Base-by-base conservation (phyloP, 305 asterid genomes). In the Coffea humblotiana region DNA sequence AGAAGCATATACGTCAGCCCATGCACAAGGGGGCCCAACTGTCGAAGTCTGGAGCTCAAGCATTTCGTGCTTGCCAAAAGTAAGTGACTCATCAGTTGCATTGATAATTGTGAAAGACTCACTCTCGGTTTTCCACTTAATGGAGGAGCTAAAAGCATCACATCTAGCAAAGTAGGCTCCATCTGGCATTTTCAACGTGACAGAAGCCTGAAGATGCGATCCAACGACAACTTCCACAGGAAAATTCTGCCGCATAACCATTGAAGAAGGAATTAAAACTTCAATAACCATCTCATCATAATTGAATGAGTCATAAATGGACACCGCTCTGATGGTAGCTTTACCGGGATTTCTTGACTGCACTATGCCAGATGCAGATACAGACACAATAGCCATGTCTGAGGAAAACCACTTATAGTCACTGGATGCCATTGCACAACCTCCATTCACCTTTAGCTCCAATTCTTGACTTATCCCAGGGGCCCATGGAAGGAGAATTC, bases 341-440 rank as follows among this genome's bases (percentile, higher is more conserved):
- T 87, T 93, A 78, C 99, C 99, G 67, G 97, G 97, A 78, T 78
- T 92, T 83, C 89, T 93, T 64, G 97, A 94, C 88, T 92, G 92
- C 68, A 93, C 88, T 68, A 89, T 80, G 72, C 99, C 99, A 68
- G 94, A 91, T 80, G 88, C 92, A 79, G 99, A 93, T 60, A 91
- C 98, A 58, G 97, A 92, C 48, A 92, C 94, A 82, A 82, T 78
- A 79, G 89, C 77, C 91, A 87, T 87, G 86, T 93, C 97, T 1
- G 94, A 93, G 84, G 98, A 93, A 82, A 89, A 84, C 99, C 99
- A 95, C 84, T 89, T 93, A 83, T 91, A 95, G 86, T 95, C 98
- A 86, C 90, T 88, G 43, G 94, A 85, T 66, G 92, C 83, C 94
- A 91, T 87, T 21, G 94, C 94, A 85, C 99, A 95, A 70, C 99